Evolutionary conservation across 805 yeast species (phyloP).

Genomic region (Blastobotrys peoriensis): DNA sequence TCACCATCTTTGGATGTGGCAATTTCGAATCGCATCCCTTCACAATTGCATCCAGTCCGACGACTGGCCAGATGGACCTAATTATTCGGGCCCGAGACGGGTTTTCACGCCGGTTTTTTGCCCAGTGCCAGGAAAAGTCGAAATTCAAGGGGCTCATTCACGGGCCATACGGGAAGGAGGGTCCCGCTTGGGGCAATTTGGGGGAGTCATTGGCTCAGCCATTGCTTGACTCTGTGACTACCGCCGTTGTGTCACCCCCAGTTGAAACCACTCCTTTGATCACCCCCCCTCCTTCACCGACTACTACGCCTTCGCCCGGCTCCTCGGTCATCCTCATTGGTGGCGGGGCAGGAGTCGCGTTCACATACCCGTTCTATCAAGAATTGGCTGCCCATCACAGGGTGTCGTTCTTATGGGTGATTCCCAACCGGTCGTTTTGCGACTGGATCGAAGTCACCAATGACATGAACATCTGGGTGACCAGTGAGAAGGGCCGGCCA

Average conservation of each 20-base stretch:
- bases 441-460: constrained; percentile 23
- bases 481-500: constrained; percentile 28
- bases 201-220: background rate
- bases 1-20: constrained; percentile 18
- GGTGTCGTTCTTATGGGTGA: constrained; percentile 28
- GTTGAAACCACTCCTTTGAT: constrained; percentile 9
- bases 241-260: background rate
- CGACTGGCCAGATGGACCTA: constrained; percentile 20
- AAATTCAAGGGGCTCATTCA: constrained; percentile 15
- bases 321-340: constrained; percentile 23
- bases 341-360: constrained; percentile 32
- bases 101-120: constrained; percentile 22
- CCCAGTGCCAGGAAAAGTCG: constrained; percentile 5
- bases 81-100: constrained; percentile 29
- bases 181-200: background rate
- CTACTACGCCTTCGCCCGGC: background rate
- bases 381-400: constrained; percentile 1
- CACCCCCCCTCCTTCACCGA: constrained; percentile 5
- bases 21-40: constrained; percentile 23
- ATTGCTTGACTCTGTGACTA: background rate
- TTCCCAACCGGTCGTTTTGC: constrained; percentile 24
- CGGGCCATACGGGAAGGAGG: constrained; percentile 23
- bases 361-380: constrained; percentile 24
- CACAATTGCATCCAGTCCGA: constrained; percentile 19
- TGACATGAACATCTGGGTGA: constrained; percentile 26